Conservation (phyloP, 1,284 basidiomycete genomes). For the Cryptococcus jaspeensis region DNA sequence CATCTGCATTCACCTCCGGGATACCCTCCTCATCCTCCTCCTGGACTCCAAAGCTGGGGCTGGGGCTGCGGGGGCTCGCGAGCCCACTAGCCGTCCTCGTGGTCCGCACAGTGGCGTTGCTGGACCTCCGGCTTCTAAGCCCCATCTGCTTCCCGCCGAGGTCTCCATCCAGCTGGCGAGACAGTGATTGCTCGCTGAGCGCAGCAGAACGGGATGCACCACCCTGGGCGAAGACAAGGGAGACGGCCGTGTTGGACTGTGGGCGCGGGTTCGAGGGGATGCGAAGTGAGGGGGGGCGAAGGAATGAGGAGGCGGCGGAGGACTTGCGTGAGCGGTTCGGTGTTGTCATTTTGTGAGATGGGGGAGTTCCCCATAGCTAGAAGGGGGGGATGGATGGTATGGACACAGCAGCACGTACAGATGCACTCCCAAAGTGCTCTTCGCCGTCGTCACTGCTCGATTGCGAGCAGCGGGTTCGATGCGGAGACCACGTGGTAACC, state of each 20-base stretch:
- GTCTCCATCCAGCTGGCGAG: constrained; percentile 43
- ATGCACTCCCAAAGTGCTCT: no score
- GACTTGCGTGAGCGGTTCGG: constrained; percentile 13
- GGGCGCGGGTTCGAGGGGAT: constrained; percentile 19
- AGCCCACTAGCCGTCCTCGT: not conserved
- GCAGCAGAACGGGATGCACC: constrained; percentile 12
- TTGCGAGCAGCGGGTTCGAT: no score
- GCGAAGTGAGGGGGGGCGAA: constrained; percentile 18
- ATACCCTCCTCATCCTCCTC: constrained; percentile 28
- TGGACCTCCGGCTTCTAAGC: constrained; percentile 37
- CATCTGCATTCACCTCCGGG: not conserved
- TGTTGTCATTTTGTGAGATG: no score
- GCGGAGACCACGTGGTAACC: no score
- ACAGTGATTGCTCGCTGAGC: constrained; percentile 33
- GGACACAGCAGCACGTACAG: no score
- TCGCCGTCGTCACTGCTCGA: no score
- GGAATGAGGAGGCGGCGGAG: constrained; percentile 10
- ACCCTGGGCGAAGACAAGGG: constrained; percentile 38
- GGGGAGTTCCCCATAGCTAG: no score
- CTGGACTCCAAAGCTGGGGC: constrained; percentile 6
- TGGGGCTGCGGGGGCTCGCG: no score
- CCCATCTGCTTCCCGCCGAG: constrained; percentile 41
- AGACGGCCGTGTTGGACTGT: constrained; percentile 30
- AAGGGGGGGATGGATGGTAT: no score
- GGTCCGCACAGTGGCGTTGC: constrained; percentile 26